Evolutionary conservation across 345 rosid genomes (phyloP).

Genomic region (Chamaenerion angustifolium): DNA sequence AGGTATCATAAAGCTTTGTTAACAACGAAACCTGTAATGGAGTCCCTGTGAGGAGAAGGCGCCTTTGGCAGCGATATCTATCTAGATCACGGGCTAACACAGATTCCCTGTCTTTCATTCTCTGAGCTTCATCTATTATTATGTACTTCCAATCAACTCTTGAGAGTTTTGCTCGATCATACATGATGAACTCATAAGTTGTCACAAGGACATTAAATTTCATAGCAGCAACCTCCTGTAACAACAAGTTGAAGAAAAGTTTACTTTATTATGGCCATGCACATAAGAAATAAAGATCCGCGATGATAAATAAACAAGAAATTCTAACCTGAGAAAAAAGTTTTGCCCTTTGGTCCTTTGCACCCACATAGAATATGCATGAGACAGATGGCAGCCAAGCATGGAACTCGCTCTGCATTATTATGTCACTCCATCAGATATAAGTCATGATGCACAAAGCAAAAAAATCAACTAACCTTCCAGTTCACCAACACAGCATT

Average conservation of each 20-base stretch:
- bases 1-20: too few relatives aligned
- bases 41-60: conserved; percentile 98
- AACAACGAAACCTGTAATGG: conserved; percentile 94
- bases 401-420: conserved; percentile 70
- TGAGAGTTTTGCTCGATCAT: conserved; percentile 93
- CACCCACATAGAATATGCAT: conserved; percentile 92
- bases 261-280: conserved; percentile 9
- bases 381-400: conserved; percentile 95
- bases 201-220: conserved; percentile 98
- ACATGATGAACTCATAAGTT: conserved; percentile 98
- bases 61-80: conserved; percentile 95
- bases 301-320: conserved; percentile 4
- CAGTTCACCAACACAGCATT: conserved; percentile 98
- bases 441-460: too few relatives aligned
- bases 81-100: conserved; percentile 99
- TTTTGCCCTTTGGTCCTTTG: conserved; percentile 87
- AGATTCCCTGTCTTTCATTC: conserved; percentile 99
- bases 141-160: conserved; percentile 97
- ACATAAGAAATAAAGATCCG: conserved; percentile 13
- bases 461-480: conserved; percentile 43
- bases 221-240: conserved; percentile 92
- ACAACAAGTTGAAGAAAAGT: background rate
- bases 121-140: conserved; percentile 96
- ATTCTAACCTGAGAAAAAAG: conserved; percentile 79
- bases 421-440: too few relatives aligned